Base-by-base conservation (phyloP, 176 grass and related monocot species). In the Oryza longistaminata region DNA sequence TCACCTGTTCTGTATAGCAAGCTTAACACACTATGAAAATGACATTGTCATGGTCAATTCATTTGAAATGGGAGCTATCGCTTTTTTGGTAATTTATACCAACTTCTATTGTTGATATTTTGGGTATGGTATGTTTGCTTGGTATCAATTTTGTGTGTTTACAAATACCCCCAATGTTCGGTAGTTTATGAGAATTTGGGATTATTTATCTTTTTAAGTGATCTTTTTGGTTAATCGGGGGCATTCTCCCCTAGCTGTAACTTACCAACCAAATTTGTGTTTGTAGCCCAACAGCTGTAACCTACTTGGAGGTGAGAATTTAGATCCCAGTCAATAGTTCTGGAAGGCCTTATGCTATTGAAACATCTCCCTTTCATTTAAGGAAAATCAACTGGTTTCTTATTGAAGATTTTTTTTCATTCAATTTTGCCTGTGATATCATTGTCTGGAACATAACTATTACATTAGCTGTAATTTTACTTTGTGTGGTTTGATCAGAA, bases 281-380 rank as follows among this genome's bases (percentile, higher is more conserved):
- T 35, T 39, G 26, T 62, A 77, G 25, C 15, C 2, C 13, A 35
- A 40, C 33, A 62, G 10, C 53, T 24, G 53, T 62, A 75, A 53
- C 10, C 21, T 5, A 8, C 21, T 77, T 33, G 75, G n/a, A 60
- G 26, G 49, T 76, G 49, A 33, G 3, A 16, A 33, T n/a, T 60
- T 71, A 66, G 40, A 74, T 74, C 61, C 69, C 58, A 48, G 21
- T 10, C 40, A 62, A n/a, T 76, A 76, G 11, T 40, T 77, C 8
- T 24, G n/a, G 65, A 66, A 77, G 33, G 52, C 33, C 50, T 81
- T 55, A 11, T 24, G 7, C 64, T 55, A 19, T 39, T 81, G 19
- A 75, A 85, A 22, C 44, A 58, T 68, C 14, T 58, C 2, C 66
- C 24, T 66, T 81, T 81, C 33, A 72, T 73, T 53, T 24, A 82